A percentile compares a stretch with the other conserved stretches of the same genome.
phyloP scores from a whole-genome alignment of 208 protist genomes.

The Trypanosoma melophagium region DNA sequence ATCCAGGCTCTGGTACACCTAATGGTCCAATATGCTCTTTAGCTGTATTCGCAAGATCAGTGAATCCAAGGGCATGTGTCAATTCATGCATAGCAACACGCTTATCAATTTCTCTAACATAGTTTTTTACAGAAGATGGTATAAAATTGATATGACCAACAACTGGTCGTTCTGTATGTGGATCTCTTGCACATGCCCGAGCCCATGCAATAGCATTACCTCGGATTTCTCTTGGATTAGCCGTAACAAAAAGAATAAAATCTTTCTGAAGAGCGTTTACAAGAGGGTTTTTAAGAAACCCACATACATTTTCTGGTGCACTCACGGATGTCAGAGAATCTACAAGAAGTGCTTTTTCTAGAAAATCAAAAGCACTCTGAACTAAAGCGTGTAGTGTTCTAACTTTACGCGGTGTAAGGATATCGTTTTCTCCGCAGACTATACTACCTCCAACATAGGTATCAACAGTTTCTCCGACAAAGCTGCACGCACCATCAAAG shows the following conservation, averaged over 20 bases:
- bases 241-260: constrained; percentile 51
- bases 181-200: constrained; percentile 22
- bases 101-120: neutral
- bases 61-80: constrained; percentile 64
- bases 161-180: constrained; percentile 30
- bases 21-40: constrained; percentile 20
- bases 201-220: constrained; percentile 37
- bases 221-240: constrained; percentile 18
- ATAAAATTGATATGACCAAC: constrained; percentile 73
- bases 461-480: constrained; percentile 23
- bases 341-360: constrained; percentile 33
- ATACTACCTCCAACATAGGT: constrained; percentile 18
- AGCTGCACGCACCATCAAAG: constrained; percentile 24
- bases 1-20: constrained; percentile 22
- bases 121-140: constrained; percentile 26
- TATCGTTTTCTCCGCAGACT: constrained; percentile 32
- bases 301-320: constrained; percentile 24
- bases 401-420: constrained; percentile 38
- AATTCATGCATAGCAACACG: constrained; percentile 54
- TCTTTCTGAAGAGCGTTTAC: constrained; percentile 30
- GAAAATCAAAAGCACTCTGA: constrained; percentile 22
- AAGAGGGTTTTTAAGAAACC: constrained; percentile 4
- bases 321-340: constrained; percentile 22
- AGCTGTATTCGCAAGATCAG: constrained; percentile 20
- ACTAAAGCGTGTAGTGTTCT: constrained; percentile 17